Evolutionary conservation across 2,329 filamentous ascomycete species (phyloP).

Genomic region (Chaetomium olivaceum): DNA sequence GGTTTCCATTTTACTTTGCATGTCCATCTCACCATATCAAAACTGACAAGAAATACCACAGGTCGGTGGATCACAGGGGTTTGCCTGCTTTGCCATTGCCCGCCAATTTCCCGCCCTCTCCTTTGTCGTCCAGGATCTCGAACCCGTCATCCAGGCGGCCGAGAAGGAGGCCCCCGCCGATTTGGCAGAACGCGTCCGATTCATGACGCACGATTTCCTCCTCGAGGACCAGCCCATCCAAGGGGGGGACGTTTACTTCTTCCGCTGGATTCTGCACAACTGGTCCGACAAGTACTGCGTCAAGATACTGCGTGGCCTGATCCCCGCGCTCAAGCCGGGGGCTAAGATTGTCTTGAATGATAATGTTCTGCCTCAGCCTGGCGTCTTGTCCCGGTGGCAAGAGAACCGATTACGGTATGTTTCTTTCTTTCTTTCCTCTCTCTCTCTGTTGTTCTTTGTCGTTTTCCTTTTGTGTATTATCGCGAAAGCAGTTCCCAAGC

Average conservation of each 20-base stretch:
- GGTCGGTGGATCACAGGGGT: background rate
- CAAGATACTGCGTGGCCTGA: background rate
- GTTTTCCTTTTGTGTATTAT: no score
- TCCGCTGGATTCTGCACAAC: constrained; percentile 2
- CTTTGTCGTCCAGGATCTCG: background rate
- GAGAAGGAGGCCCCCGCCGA: background rate
- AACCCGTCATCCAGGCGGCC: background rate
- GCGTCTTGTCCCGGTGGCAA: background rate
- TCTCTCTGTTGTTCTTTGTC: background rate
- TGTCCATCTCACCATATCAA: background rate
- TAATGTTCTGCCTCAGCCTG: background rate
- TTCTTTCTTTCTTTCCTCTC: background rate
- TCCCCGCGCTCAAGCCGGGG: background rate
- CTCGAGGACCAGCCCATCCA: background rate
- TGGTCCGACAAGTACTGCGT: constrained; percentile 5
- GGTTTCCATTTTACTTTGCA: background rate
- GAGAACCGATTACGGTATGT: background rate
- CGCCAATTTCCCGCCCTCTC: background rate
- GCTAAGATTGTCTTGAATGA: background rate
- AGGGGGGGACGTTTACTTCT: background rate
- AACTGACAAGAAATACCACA: background rate
- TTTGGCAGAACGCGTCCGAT: background rate
- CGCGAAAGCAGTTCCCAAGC: background rate
- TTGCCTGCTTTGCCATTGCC: background rate
- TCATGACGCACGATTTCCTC: background rate